phyloP scores from a whole-genome alignment of 257 asterid species.

The Petunia secreta region DNA sequence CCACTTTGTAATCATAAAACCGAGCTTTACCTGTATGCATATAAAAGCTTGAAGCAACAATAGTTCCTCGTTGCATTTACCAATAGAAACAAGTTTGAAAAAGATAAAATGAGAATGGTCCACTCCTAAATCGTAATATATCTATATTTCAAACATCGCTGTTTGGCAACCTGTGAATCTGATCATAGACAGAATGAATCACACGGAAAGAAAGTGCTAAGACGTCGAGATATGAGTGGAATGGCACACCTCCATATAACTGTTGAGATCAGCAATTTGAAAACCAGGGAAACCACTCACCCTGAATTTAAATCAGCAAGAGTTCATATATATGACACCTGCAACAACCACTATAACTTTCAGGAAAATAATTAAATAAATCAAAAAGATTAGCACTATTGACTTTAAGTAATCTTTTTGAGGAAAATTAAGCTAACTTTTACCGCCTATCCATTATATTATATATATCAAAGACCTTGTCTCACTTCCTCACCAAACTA shows the following conservation, averaged over 20 bases:
- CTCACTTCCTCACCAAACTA: background rate
- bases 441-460: background rate
- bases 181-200: background rate
- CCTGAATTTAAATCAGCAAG: background rate
- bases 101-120: background rate
- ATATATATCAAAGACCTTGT: background rate
- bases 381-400: background rate
- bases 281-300: background rate
- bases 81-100: background rate
- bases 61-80: conserved; percentile 15
- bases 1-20: no score
- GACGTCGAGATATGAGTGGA: background rate
- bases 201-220: background rate
- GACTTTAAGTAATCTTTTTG: background rate
- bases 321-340: conserved; percentile 1
- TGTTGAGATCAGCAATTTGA: conserved; percentile 8
- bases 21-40: background rate
- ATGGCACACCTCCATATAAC: background rate
- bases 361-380: background rate
- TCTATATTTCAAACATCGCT: background rate
- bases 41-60: conserved; percentile 13
- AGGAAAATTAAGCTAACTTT: background rate
- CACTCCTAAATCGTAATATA: background rate
- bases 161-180: background rate
- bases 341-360: background rate